These are phyloP conservation scores for Ilyonectria sp. DNA, from an alignment of 2,329 filamentous ascomycete species.

Conservation along the genomic window DNA sequence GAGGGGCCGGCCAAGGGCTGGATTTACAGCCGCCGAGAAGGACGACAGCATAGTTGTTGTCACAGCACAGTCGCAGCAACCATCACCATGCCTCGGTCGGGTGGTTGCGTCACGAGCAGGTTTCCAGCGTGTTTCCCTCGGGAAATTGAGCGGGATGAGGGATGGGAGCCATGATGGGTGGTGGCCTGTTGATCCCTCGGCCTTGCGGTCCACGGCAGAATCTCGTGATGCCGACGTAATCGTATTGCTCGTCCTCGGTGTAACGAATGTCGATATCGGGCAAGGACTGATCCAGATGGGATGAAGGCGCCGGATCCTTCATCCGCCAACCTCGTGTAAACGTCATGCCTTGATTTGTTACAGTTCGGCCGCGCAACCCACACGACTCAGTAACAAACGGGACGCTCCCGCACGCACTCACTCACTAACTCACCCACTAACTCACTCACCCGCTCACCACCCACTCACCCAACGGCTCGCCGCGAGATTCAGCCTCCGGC, in stretches of 20 bases:
- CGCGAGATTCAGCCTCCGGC: constrained; percentile 26
- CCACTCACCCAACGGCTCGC: constrained; percentile 8
- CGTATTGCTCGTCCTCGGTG: constrained; percentile 7
- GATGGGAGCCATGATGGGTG: not conserved
- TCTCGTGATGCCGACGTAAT: constrained; percentile 27
- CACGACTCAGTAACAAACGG: not conserved
- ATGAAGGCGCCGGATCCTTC: too few relatives aligned
- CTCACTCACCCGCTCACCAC: not conserved
- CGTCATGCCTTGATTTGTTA: not conserved
- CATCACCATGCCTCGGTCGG: not conserved
- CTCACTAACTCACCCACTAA: too few relatives aligned
- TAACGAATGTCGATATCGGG: not conserved
- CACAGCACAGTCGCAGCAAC: not conserved
- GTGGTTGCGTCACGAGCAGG: not conserved
- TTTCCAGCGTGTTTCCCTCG: not conserved
- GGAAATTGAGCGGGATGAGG: not conserved
- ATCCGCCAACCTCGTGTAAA: too few relatives aligned
- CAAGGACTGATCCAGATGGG: too few relatives aligned
- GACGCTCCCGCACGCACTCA: not conserved
- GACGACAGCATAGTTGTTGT: not conserved
- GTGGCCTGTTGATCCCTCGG: constrained; percentile 13
- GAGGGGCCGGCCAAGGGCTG: not conserved
- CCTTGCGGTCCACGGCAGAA: not conserved
- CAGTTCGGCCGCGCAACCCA: not conserved
- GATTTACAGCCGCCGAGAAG: too few relatives aligned